Conservation (phyloP, 2,329 filamentous ascomycete genomes). For the Drechmeria coniospora region DNA sequence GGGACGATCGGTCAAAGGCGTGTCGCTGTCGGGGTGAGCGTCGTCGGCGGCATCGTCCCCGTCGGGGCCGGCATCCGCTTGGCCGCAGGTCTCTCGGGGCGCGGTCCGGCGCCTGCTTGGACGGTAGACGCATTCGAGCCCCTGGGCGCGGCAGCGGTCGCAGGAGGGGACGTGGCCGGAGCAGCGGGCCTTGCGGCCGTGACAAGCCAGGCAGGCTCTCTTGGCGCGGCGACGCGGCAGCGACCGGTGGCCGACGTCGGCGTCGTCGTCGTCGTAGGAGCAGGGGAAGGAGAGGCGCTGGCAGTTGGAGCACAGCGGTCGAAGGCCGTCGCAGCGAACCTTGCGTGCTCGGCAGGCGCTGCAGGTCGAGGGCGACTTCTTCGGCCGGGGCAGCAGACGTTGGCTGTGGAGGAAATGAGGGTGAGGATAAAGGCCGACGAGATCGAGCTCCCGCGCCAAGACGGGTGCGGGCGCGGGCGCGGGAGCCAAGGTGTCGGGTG, state of each 20-base stretch:
- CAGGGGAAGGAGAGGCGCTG: constrained; percentile 42
- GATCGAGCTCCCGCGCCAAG: no score
- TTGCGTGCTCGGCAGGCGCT: constrained; percentile 39
- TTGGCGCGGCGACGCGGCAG: constrained; percentile 38
- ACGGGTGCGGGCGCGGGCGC: no score
- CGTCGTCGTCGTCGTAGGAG: constrained; percentile 35
- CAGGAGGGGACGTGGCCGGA: constrained; percentile 41
- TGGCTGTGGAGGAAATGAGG: not conserved
- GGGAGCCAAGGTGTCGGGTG: no score
- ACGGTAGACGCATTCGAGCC: constrained; percentile 40
- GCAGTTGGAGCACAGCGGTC: constrained; percentile 40
- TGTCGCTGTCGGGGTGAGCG: constrained; percentile 18
- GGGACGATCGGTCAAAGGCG: constrained; percentile 17
- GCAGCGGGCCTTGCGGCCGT: constrained; percentile 42
- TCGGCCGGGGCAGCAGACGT: constrained; percentile 15
- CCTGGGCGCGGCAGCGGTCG: constrained; percentile 32
- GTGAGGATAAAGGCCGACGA: not conserved
- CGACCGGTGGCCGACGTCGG: constrained; percentile 25
- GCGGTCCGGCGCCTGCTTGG: constrained; percentile 26
- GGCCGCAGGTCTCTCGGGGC: constrained; percentile 7
- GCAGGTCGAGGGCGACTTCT: constrained; percentile 33
- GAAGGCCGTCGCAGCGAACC: constrained; percentile 40
- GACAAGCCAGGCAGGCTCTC: constrained; percentile 41
- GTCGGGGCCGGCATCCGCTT: constrained; percentile 14
- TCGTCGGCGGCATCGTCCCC: constrained; percentile 9